Conservation (phyloP, 345 rosid species). For the Raphanus raphanistrum region DNA sequence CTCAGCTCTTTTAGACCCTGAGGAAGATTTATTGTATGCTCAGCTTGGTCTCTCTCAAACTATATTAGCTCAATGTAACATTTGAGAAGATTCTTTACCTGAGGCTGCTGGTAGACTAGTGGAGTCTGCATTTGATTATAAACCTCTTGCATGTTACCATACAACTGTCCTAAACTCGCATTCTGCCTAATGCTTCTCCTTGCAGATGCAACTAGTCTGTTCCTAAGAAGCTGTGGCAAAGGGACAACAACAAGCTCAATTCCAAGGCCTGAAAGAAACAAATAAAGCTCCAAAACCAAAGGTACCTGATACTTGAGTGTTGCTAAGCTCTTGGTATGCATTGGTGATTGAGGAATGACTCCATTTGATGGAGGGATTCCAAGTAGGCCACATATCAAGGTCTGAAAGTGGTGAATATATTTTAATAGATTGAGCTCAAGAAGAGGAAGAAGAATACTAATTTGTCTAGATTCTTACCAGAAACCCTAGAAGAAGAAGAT, state of each 20-base stretch:
- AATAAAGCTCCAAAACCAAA: constrained; percentile 12
- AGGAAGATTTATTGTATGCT: constrained; percentile 1
- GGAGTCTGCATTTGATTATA: constrained; percentile 94
- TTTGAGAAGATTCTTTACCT: constrained; percentile 33
- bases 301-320: constrained; percentile 91
- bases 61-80: neutral
- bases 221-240: constrained; percentile 66
- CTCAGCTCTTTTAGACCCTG: constrained; percentile 88
- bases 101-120: constrained; percentile 59
- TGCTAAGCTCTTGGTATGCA: constrained; percentile 97
- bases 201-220: constrained; percentile 70
- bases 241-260: constrained; percentile 5
- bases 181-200: constrained; percentile 64
- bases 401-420: constrained; percentile 41
- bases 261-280: neutral
- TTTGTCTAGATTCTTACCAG: constrained; percentile 49
- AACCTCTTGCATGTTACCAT: constrained; percentile 76
- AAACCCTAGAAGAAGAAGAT: constrained; percentile 80
- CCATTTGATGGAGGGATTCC: constrained; percentile 98
- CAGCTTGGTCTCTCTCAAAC: constrained; percentile 1
- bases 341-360: constrained; percentile 96
- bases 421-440: neutral
- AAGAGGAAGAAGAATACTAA: neutral
- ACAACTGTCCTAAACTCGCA: constrained; percentile 78
- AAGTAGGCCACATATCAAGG: constrained; percentile 81